Evolutionary conservation across 2,329 filamentous ascomycete genomes (phyloP), one percentile per base, ranked within the genome.

Genomic region (Cryphonectria nitschkei): DNA sequence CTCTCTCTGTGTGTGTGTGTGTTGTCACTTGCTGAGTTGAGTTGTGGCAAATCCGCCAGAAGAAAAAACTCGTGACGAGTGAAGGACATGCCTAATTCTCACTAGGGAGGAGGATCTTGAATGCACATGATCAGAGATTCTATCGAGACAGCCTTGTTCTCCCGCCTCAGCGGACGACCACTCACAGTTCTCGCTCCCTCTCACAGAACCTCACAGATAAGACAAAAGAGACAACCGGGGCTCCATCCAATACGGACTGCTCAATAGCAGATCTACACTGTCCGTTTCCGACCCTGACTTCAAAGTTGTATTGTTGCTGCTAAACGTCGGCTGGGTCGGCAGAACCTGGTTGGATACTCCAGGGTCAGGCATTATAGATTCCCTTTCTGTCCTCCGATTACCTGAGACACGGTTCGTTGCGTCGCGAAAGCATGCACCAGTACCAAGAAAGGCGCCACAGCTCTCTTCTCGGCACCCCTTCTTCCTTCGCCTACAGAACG

Each of bases 331-430:
- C 13, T 16, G 54, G 26, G 54, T 29, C 54, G 54, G 54, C 4
- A 29, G 46, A 37, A 63, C 46, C 46, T 34, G 64, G 62, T 52
- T 29, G n/a, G 19, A 9, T 43, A 37, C 6, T 39, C 37, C 37
- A 39, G 37, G 37, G 37, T 39, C 37, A 39, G 6, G 37, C 37
- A 39, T 39, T 39, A 39, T 39, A 39, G 37, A 39, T 39, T 39
- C 22, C 9, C n/a, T 52, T 54, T 34, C 19, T 16, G 50, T 43
- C 39, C 46, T 7, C 63, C n/a, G 14, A 29, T 9, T 34, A 67
- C 52, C 56, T 67, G 65, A 67, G 65, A 67, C 65, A 41, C 22
- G 19, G 52, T 34, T 13, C 39, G 65, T 67, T n/a, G 50, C 65
- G 65, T 60, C 34, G 50, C 65, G 65, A 37, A 58, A 52, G 32